Conservation (phyloP, 2,329 filamentous ascomycete species). For the Aplosporella prunicola region DNA sequence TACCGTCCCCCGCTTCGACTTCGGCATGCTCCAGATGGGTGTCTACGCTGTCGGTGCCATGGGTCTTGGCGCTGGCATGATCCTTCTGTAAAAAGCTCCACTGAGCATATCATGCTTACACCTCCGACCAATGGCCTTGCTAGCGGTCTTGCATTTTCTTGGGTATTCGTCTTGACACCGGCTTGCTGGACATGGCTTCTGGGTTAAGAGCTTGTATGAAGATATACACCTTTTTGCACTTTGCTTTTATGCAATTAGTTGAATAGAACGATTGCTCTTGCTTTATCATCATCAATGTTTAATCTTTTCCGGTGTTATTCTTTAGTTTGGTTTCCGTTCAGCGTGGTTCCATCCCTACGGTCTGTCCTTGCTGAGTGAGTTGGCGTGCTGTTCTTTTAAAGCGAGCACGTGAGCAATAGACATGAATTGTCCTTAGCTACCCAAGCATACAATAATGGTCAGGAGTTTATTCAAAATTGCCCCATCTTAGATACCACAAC, state of each 20-base stretch:
- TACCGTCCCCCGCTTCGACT: conserved; percentile 36
- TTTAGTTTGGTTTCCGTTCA: conserved; percentile 3
- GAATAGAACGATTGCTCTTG: conserved; percentile 3
- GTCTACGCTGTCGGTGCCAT: conserved; percentile 42
- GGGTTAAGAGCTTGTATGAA: conserved; percentile 3
- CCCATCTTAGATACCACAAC: too few species aligned
- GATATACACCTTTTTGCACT: conserved; percentile 9
- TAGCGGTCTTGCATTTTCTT: conserved; percentile 6
- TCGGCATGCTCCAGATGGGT: conserved; percentile 39
- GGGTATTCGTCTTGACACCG: not conserved
- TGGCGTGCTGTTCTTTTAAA: too few species aligned
- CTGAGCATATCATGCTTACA: too few species aligned
- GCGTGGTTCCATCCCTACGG: too few species aligned
- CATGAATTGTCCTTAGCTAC: too few species aligned
- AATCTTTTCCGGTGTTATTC: conserved; percentile 4
- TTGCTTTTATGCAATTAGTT: conserved; percentile 4
- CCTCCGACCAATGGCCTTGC: too few species aligned
- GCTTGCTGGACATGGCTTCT: conserved; percentile 1
- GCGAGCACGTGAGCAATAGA: too few species aligned
- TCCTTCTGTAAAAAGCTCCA: conserved; percentile 39
- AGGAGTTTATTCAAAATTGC: too few species aligned
- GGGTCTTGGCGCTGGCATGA: conserved; percentile 45
- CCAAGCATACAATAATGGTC: too few species aligned
- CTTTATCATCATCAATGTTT: conserved; percentile 1
- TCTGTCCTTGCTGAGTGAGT: too few species aligned